Base-by-base conservation (phyloP, 2,329 filamentous ascomycete genomes). In the Exophiala spinifera region DNA sequence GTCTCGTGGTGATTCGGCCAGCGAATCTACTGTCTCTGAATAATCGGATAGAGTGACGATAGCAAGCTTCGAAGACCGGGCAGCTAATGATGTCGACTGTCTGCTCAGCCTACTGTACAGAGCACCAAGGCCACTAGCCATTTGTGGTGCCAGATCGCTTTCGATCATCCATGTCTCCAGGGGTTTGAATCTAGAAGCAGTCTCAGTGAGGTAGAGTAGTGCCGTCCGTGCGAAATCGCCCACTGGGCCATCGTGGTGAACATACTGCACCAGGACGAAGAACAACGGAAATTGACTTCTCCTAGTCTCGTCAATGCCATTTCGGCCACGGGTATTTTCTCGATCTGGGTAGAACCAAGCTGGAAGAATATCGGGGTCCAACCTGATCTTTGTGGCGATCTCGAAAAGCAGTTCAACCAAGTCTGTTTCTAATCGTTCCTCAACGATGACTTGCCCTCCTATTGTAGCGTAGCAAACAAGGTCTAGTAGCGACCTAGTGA, bases 91-190 rank as follows among this genome's bases (percentile, higher is more conserved):
- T 60, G 96, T 86, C 49, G 92, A 88, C 56, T 95, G 78, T 75
- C 82, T 79, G 69, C 83, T 85, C 56, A 87, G 72, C 64, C 87
- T 83, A 64, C 84, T 87, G 69, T 87, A 87, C 66, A 78, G 82
- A 8, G 84, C 94, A 14, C 94, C 94, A 1, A 99, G 75, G 0
- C 94, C 94, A 0, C 91, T 97, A 3, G 94, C 94, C 94, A 99
- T 97, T 61, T 97, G 77, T 0, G 94, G 97, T 11, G 94, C 94
- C 49, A 99, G 77, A 69, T 99, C 94, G 69, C 92, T 96, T 68
- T 96, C 91, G 44, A 97, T 90, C 61, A 99, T 89, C 94, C 94
- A 99, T 66, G 90, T 88, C 73, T 99, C 94, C 55, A 99, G 72
- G 1, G 85, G 81, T 17, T 85, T 82, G 1, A 91, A 95, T 62